phyloP scores from a whole-genome alignment of 1,284 basidiomycete species.

The Cutaneotrichosporon mucoides region DNA sequence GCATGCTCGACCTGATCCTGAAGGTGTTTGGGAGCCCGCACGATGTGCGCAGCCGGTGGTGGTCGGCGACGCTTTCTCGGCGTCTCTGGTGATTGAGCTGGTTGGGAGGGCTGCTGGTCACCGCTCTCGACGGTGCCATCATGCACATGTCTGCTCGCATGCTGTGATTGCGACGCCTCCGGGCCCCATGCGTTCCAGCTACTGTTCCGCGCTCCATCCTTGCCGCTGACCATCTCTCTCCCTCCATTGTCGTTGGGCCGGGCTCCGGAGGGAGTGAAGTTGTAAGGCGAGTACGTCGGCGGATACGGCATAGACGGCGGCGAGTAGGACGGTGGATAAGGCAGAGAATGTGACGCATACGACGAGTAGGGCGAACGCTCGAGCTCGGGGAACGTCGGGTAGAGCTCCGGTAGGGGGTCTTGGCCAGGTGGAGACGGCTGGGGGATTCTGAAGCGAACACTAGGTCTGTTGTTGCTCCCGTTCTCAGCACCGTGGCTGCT shows the following conservation, averaged over 20 bases:
- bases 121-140: no score
- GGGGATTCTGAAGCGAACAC: background rate
- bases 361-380: background rate
- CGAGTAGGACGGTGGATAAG: background rate
- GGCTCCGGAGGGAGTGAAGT: no score
- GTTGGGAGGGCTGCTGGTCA: no score
- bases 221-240: no score
- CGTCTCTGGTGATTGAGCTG: background rate
- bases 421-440: background rate
- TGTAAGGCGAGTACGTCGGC: background rate
- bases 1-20: background rate
- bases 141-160: no score
- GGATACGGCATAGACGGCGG: background rate
- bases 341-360: background rate
- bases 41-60: conserved; percentile 6
- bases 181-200: no score
- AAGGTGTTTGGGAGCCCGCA: conserved; percentile 2
- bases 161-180: no score
- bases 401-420: background rate
- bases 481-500: no score
- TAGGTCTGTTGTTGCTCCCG: no score
- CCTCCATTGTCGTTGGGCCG: no score
- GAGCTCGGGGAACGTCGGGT: background rate
- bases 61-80: background rate
- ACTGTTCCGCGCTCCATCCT: no score